These are phyloP conservation scores for Plectosphaerella sp. DNA, from an alignment of 2,329 filamentous ascomycete species.

Conservation along the genomic window DNA sequence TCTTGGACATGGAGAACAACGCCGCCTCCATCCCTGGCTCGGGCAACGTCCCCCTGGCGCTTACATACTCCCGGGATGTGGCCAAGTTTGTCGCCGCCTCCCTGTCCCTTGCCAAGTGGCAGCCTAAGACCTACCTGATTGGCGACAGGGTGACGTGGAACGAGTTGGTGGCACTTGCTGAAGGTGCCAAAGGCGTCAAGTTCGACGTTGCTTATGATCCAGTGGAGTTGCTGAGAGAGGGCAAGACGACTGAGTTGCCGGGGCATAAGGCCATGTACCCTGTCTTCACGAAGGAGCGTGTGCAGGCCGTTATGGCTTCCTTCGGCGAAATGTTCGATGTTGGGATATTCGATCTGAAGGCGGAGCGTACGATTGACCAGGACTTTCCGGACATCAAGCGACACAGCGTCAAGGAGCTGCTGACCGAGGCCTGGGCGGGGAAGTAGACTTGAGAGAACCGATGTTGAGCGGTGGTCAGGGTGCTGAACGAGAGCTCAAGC, in stretches of 20 bases:
- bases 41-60: constrained; percentile 34
- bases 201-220: constrained; percentile 26
- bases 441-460: background rate
- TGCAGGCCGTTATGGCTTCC: constrained; percentile 13
- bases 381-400: constrained; percentile 20
- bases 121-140: constrained; percentile 24
- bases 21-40: constrained; percentile 43
- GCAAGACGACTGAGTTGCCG: constrained; percentile 25
- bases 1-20: constrained; percentile 37
- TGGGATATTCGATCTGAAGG: constrained; percentile 12
- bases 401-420: constrained; percentile 16
- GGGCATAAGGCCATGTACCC: constrained; percentile 7
- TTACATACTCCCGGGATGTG: constrained; percentile 46
- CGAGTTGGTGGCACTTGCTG: constrained; percentile 33
- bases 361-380: constrained; percentile 17
- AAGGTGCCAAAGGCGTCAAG: constrained; percentile 28
- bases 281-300: constrained; percentile 5
- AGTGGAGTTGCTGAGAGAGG: constrained; percentile 22
- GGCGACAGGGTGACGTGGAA: constrained; percentile 37
- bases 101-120: constrained; percentile 36
- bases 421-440: constrained; percentile 6
- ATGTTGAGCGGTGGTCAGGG: no score
- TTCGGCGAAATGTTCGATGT: constrained; percentile 17
- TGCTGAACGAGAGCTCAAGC: no score
- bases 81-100: constrained; percentile 34